phyloP scores from a whole-genome alignment of 768 basidiomycete genomes.

The Arthromyces matolae region DNA sequence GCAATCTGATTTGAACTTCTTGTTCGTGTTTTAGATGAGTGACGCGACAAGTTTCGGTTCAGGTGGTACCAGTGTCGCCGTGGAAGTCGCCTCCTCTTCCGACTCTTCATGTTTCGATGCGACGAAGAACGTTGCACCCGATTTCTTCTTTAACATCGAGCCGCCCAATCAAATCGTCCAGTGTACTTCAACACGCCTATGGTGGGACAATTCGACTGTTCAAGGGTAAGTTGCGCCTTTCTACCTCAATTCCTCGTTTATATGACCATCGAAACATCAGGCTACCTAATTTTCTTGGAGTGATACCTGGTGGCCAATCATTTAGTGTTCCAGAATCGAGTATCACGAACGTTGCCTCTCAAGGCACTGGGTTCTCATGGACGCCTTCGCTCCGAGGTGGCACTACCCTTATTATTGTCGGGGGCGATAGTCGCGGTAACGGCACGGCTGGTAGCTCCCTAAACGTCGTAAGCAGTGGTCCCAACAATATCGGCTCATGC shows the following conservation, averaged over 20 bases:
- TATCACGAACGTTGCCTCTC: conserved; percentile 37
- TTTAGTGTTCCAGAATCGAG: conserved; percentile 55
- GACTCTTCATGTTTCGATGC: conserved; percentile 62
- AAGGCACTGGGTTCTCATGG: conserved; percentile 72
- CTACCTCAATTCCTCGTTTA: too few relatives aligned
- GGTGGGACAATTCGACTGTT: conserved; percentile 53
- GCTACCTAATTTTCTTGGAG: conserved; percentile 57
- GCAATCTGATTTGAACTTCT: not conserved
- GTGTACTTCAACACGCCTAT: conserved; percentile 59
- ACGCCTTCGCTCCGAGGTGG: conserved; percentile 59
- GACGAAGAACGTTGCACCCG: conserved; percentile 40
- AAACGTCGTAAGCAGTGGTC: conserved; percentile 52
- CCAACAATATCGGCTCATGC: conserved; percentile 49
- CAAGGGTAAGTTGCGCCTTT: conserved; percentile 42
- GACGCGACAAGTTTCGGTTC: conserved; percentile 60
- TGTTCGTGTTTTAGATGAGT: conserved; percentile 44
- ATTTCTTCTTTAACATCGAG: conserved; percentile 57
- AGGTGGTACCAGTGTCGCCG: conserved; percentile 72
- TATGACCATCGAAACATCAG: conserved; percentile 33
- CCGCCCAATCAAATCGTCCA: conserved; percentile 65
- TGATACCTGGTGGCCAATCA: conserved; percentile 79
- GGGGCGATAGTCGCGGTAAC: conserved; percentile 61
- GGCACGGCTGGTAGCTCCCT: conserved; percentile 65
- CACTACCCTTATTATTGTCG: conserved; percentile 62
- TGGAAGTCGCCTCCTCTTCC: conserved; percentile 46